These are phyloP conservation scores for Scutellaria barbata DNA, from an alignment of 257 asterid genomes.

Conservation along the genomic window DNA sequence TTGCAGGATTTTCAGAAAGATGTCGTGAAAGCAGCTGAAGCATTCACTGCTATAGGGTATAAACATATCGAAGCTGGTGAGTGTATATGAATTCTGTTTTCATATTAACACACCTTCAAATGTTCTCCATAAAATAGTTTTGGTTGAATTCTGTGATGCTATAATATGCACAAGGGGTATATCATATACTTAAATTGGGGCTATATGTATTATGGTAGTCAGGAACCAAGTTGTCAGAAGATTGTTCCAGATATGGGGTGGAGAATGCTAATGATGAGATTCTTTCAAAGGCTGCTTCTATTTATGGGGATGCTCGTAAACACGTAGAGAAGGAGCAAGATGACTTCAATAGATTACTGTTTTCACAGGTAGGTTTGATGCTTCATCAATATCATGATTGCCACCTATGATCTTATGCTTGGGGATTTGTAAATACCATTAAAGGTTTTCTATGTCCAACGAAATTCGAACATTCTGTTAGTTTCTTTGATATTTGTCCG, in stretches of 20 bases:
- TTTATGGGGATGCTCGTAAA: constrained; percentile 90
- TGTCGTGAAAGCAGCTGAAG: constrained; percentile 89
- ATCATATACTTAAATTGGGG: constrained; percentile 32
- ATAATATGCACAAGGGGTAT: constrained; percentile 1
- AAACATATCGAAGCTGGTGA: constrained; percentile 98
- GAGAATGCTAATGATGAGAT: constrained; percentile 81
- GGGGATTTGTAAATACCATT: not conserved
- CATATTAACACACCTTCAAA: not conserved
- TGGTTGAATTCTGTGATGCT: constrained; percentile 9
- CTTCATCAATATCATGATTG: constrained; percentile 11
- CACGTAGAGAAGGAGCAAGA: constrained; percentile 97
- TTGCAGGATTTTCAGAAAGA: constrained; percentile 95
- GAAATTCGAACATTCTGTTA: constrained; percentile 21
- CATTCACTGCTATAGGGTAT: constrained; percentile 82
- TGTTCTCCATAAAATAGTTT: constrained; percentile 14
- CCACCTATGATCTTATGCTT: constrained; percentile 11
- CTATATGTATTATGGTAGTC: constrained; percentile 49
- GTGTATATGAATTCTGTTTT: constrained; percentile 36
- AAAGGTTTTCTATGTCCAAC: constrained; percentile 5
- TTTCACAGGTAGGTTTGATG: constrained; percentile 70
- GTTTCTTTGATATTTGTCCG: constrained; percentile 19
- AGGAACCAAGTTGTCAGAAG: constrained; percentile 97
- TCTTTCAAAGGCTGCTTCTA: constrained; percentile 85
- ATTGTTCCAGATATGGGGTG: constrained; percentile 79
- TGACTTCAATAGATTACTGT: constrained; percentile 72